These are phyloP conservation scores for Ogataea trehaloabstinens DNA, from an alignment of 805 yeast species.

Conservation along the genomic window DNA sequence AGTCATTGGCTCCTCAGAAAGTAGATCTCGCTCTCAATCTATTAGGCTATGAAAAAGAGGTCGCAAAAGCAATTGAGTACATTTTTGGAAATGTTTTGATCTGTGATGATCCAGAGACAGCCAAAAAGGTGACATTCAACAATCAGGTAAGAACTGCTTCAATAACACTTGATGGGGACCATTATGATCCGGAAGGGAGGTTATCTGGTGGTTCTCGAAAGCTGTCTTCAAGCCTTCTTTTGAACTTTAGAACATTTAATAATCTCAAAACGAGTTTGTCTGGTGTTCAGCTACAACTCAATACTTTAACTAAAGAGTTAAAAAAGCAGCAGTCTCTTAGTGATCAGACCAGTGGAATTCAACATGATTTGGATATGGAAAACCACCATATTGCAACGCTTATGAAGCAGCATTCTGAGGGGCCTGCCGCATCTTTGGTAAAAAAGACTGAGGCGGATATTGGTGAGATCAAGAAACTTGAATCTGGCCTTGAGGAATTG, in stretches of 20 bases:
- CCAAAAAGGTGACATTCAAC: constrained; percentile 84
- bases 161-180: constrained; percentile 89
- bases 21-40: constrained; percentile 89
- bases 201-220: constrained; percentile 91
- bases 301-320: constrained; percentile 39
- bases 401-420: constrained; percentile 51
- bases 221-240: constrained; percentile 53
- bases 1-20: constrained; percentile 72
- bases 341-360: constrained; percentile 51
- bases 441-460: constrained; percentile 45
- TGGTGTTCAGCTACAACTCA: constrained; percentile 39
- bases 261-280: constrained; percentile 42
- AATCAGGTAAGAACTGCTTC: constrained; percentile 77
- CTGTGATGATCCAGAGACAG: constrained; percentile 84
- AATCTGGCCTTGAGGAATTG: constrained; percentile 36
- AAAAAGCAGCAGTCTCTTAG: constrained; percentile 41
- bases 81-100: constrained; percentile 89
- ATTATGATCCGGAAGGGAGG: constrained; percentile 94
- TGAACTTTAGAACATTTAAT: constrained; percentile 60
- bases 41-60: constrained; percentile 69
- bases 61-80: constrained; percentile 80
- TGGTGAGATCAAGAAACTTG: constrained; percentile 44
- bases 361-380: constrained; percentile 55
- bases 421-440: constrained; percentile 56
- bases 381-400: constrained; percentile 58